Evolutionary conservation across 2,329 filamentous ascomycete species (phyloP).

Genomic region (Xylariaceae sp.): DNA sequence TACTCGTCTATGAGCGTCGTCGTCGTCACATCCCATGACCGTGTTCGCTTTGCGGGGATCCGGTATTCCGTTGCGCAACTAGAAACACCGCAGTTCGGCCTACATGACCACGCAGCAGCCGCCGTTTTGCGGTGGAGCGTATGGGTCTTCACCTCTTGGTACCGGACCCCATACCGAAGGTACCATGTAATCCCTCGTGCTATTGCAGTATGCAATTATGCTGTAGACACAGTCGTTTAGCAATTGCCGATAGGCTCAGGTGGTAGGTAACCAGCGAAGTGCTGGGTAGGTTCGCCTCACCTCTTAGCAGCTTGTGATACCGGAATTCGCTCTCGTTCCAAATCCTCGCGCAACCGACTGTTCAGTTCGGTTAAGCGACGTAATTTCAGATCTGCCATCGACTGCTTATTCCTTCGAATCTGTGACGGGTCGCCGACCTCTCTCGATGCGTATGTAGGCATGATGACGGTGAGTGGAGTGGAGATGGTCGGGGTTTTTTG

Average conservation of each 20-base stretch:
- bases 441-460: conserved; percentile 63
- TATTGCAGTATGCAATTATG: conserved; percentile 96
- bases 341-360: conserved; percentile 88
- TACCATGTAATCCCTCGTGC: conserved; percentile 98
- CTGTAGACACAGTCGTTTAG: conserved; percentile 42
- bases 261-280: too few species aligned
- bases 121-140: conserved; percentile 86
- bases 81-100: conserved; percentile 10
- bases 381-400: conserved; percentile 97
- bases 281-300: conserved; percentile 42
- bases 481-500: conserved; percentile 9
- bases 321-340: conserved; percentile 91
- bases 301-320: conserved; percentile 89
- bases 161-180: conserved; percentile 94
- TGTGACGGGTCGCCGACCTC: conserved; percentile 63
- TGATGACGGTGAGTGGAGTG: conserved; percentile 34
- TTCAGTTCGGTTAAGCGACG: conserved; percentile 95
- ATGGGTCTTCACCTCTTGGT: conserved; percentile 95
- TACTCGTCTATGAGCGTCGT: conserved; percentile 14
- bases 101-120: conserved; percentile 97
- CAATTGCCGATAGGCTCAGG: too few species aligned
- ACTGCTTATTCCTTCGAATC: conserved; percentile 92
- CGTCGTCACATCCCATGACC: conserved; percentile 20
- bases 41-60: conserved; percentile 10
- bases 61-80: background rate